Conservation (phyloP, 208 protist genomes). For the Endotrypanum monterogeii region DNA sequence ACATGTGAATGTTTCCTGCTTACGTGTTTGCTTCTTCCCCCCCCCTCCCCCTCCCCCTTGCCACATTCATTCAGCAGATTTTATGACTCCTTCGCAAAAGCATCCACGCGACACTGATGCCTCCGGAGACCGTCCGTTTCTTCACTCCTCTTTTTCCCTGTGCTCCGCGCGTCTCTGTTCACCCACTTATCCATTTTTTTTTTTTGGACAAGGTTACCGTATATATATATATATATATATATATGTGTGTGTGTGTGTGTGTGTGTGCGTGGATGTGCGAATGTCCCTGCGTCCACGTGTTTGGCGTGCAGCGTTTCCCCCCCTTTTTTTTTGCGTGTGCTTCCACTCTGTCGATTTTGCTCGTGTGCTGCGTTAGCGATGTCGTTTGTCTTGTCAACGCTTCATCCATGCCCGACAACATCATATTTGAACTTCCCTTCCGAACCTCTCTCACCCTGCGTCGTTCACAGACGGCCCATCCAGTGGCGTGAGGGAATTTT, state of each 20-base stretch:
- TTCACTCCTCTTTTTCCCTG: background rate
- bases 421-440: too few relatives aligned
- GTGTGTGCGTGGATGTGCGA: background rate
- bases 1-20: conserved; percentile 8
- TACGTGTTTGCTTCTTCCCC: background rate
- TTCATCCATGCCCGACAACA: too few relatives aligned
- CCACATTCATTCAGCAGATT: background rate
- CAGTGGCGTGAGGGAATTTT: too few relatives aligned
- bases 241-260: background rate
- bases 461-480: too few relatives aligned
- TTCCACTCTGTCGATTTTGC: background rate
- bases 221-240: background rate
- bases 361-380: too few relatives aligned
- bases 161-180: background rate
- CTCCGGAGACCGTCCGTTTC: background rate
- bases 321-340: background rate
- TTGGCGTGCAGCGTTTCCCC: background rate
- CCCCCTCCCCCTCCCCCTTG: background rate
- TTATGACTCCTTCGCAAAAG: background rate
- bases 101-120: background rate
- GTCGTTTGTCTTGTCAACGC: too few relatives aligned
- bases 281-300: background rate
- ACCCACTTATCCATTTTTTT: too few relatives aligned
- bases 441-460: too few relatives aligned
- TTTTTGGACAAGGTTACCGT: background rate